Conservation (phyloP, 768 basidiomycete genomes). For the Boletus reticuloceps region DNA sequence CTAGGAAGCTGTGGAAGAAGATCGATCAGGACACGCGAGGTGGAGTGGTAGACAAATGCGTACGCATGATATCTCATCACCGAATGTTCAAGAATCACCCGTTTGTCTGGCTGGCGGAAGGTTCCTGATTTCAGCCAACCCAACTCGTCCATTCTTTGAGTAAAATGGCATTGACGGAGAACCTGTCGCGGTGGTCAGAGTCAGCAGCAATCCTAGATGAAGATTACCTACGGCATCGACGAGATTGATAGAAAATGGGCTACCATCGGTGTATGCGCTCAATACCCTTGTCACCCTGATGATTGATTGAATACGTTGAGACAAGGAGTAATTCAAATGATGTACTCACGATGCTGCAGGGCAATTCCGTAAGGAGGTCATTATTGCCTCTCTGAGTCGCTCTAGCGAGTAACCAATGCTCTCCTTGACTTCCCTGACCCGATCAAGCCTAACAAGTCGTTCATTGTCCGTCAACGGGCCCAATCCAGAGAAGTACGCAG, state of each 20-base stretch:
- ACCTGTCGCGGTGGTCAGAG: conserved; percentile 35
- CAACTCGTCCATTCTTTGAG: conserved; percentile 49
- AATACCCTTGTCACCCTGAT: conserved; percentile 42
- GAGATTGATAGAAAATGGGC: conserved; percentile 55
- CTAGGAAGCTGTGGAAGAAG: conserved; percentile 44
- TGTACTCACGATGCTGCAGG: conserved; percentile 24
- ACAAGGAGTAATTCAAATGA: not conserved
- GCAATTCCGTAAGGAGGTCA: conserved; percentile 13
- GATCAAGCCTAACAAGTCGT: conserved; percentile 27
- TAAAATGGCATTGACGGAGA: conserved; percentile 55
- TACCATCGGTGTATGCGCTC: conserved; percentile 49
- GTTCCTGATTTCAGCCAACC: conserved; percentile 47
- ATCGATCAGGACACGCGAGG: not conserved
- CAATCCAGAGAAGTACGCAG: conserved; percentile 16
- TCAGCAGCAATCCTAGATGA: not conserved
- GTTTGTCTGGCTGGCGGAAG: conserved; percentile 38
- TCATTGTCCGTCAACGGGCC: conserved; percentile 1
- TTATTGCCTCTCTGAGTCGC: conserved; percentile 20
- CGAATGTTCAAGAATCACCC: conserved; percentile 43
- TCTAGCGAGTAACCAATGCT: conserved; percentile 25
- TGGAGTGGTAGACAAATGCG: conserved; percentile 2
- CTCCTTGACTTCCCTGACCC: conserved; percentile 24
- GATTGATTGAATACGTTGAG: not conserved
- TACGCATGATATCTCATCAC: conserved; percentile 61
- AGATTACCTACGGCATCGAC: conserved; percentile 47